Conservation (phyloP, 2,329 filamentous ascomycete genomes). For the Botrytis galanthina region DNA sequence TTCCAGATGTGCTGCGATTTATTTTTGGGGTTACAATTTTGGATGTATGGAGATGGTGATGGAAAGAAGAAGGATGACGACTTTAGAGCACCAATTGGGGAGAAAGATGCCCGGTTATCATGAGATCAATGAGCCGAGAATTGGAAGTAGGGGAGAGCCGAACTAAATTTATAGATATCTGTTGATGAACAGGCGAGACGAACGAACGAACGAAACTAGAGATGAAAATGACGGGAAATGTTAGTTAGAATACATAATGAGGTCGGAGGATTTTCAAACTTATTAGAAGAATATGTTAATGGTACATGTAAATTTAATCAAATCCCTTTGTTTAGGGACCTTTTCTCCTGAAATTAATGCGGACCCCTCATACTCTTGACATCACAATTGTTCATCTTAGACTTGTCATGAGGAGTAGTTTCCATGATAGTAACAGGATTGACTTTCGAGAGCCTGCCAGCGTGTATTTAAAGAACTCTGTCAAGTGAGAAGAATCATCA, state of each 20-base stretch:
- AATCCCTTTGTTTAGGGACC: neutral
- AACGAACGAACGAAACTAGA: neutral
- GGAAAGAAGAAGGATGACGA: slow-evolving; percentile 29
- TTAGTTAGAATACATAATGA: neutral
- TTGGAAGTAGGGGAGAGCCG: neutral
- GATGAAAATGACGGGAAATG: neutral
- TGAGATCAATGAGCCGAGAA: neutral
- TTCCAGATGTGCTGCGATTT: slow-evolving; percentile 78
- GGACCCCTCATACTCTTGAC: neutral
- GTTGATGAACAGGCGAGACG: neutral
- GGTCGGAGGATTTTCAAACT: neutral
- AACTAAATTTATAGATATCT: neutral
- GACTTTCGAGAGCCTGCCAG: neutral
- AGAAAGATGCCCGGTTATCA: slow-evolving; percentile 36
- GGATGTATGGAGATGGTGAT: slow-evolving; percentile 59
- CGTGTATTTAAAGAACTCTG: neutral
- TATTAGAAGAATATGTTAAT: neutral
- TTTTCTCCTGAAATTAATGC: neutral
- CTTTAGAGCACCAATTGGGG: slow-evolving; percentile 28
- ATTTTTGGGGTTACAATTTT: slow-evolving; percentile 72
- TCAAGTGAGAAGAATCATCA: neutral
- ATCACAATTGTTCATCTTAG: neutral
- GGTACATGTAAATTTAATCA: neutral
- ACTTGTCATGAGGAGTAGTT: neutral
- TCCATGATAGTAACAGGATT: neutral